Conservation (phyloP, 78 protist species). For the Cavenderia fasciculata region DNA sequence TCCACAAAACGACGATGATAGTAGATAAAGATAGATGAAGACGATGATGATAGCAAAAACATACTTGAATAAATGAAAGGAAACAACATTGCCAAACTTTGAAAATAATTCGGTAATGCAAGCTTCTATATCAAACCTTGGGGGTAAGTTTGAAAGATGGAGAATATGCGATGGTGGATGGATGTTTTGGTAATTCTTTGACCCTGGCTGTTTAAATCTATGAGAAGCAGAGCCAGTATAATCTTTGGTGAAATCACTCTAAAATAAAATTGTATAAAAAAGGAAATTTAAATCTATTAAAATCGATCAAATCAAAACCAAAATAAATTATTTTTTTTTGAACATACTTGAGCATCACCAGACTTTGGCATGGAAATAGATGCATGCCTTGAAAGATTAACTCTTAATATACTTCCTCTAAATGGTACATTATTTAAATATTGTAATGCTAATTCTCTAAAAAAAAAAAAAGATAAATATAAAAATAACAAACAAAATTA, state of each 20-base stretch:
- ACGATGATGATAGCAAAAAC: no score
- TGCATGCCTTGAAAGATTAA: constrained; percentile 34
- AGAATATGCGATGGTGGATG: constrained; percentile 76
- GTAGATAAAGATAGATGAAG: no score
- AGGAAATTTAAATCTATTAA: background rate
- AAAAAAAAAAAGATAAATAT: background rate
- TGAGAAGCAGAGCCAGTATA: constrained; percentile 72
- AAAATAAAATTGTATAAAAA: background rate
- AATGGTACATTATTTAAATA: constrained; percentile 58
- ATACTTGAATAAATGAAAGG: constrained; percentile 67
- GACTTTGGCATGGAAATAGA: constrained; percentile 53
- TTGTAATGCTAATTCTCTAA: constrained; percentile 48
- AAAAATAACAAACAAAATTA: background rate
- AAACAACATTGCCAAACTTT: constrained; percentile 20
- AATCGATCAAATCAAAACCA: background rate
- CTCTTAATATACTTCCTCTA: constrained; percentile 19
- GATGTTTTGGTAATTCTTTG: constrained; percentile 79
- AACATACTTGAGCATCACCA: constrained; percentile 52
- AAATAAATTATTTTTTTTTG: background rate
- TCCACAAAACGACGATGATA: no score
- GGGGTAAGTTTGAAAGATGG: constrained; percentile 81
- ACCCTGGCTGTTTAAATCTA: constrained; percentile 70
- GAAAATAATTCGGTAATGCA: constrained; percentile 17
- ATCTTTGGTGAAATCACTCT: constrained; percentile 71
- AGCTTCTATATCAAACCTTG: constrained; percentile 16